Percentiles rank a stretch among this genome's conserved stretches.
phyloP scores from a whole-genome alignment of 2,329 filamentous ascomycete genomes.

The Boeremia lycopersici region DNA sequence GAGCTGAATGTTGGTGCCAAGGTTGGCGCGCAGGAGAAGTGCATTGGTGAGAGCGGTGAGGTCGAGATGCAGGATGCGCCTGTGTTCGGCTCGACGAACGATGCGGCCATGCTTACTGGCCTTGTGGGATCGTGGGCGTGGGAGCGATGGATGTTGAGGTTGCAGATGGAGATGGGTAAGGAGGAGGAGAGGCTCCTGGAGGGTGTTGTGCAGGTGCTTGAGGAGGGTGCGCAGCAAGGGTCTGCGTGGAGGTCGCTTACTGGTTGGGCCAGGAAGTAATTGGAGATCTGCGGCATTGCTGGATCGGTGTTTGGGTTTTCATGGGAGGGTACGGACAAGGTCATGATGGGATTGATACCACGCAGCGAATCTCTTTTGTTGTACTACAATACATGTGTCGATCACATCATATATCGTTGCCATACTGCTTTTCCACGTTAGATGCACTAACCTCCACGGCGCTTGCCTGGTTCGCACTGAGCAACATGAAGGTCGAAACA shows the following conservation, averaged over 20 bases:
- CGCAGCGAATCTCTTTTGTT: conserved; percentile 36
- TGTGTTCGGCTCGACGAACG: conserved; percentile 60
- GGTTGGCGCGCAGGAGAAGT: conserved; percentile 39
- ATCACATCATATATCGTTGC: conserved; percentile 3
- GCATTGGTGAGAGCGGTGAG: conserved; percentile 45
- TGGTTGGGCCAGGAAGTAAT: conserved; percentile 54
- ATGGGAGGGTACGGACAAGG: background rate
- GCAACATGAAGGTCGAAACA: background rate
- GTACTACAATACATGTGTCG: conserved; percentile 23
- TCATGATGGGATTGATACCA: conserved; percentile 37
- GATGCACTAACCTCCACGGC: no score
- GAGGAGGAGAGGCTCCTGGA: conserved; percentile 59
- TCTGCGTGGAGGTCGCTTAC: conserved; percentile 66
- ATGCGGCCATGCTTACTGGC: conserved; percentile 76
- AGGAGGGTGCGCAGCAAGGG: conserved; percentile 63
- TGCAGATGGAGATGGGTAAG: conserved; percentile 85
- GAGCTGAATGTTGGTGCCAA: conserved; percentile 44
- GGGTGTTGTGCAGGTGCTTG: conserved; percentile 62
- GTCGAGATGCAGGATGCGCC: conserved; percentile 36
- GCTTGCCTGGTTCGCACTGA: no score
- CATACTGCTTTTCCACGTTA: background rate
- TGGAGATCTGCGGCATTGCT: conserved; percentile 14
- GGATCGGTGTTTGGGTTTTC: conserved; percentile 31
- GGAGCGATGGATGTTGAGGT: conserved; percentile 93
- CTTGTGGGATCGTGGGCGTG: conserved; percentile 87